These are phyloP conservation scores for Balansia obtecta DNA, from an alignment of 2,329 filamentous ascomycete genomes.

Conservation along the genomic window DNA sequence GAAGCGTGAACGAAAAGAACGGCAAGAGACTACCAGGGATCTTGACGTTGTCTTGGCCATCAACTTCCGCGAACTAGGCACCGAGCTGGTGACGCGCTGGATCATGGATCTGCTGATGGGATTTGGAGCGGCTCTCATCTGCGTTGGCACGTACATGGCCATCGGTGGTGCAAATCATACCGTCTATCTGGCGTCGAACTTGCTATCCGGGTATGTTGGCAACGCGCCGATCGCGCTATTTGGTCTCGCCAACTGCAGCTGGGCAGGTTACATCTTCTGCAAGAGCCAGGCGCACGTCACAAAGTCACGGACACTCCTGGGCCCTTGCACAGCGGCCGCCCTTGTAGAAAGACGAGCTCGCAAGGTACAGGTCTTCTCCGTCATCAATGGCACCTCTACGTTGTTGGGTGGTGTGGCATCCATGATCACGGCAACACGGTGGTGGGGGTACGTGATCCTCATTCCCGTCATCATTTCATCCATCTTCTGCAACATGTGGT, in stretches of 20 bases:
- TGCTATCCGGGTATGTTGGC: conserved; percentile 42
- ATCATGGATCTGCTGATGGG: conserved; percentile 39
- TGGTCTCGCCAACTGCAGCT: conserved; percentile 34
- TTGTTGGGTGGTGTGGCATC: conserved; percentile 35
- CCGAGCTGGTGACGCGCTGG: conserved; percentile 36
- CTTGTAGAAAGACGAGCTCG: conserved; percentile 24
- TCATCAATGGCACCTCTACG: conserved; percentile 31
- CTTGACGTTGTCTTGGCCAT: conserved; percentile 29
- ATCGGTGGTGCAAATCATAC: conserved; percentile 32
- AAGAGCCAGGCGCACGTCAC: conserved; percentile 27
- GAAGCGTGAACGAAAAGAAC: conserved; percentile 5
- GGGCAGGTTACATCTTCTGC: conserved; percentile 30
- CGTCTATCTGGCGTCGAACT: conserved; percentile 35
- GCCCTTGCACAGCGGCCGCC: conserved; percentile 13
- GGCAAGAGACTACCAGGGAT: conserved; percentile 8
- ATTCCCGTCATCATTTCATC: conserved; percentile 35
- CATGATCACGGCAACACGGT: conserved; percentile 34
- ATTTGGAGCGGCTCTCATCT: conserved; percentile 34
- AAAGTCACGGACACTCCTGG: conserved; percentile 14
- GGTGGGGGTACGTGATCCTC: conserved; percentile 41
- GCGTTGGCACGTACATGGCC: conserved; percentile 38
- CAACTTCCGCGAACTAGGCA: conserved; percentile 34
- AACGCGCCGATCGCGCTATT: conserved; percentile 37
- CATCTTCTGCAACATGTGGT: conserved; percentile 35
- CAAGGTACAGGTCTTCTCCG: conserved; percentile 31